phyloP scores from a whole-genome alignment of 805 yeast species.

The Schizosaccharomyces cryophilus region DNA sequence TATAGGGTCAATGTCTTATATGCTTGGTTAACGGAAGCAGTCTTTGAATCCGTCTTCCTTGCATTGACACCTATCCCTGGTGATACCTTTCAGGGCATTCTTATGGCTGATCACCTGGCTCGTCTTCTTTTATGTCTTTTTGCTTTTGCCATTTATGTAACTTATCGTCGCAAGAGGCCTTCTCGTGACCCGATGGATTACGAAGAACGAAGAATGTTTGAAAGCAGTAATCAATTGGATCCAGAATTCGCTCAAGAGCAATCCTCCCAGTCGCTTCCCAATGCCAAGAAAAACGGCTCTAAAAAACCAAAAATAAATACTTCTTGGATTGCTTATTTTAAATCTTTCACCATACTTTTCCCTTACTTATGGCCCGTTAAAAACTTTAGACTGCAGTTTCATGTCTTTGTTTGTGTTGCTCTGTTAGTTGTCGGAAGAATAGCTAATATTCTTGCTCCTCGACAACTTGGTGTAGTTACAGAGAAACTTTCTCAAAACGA shows the following conservation, averaged over 20 bases:
- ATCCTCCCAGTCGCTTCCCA: not conserved
- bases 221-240: not conserved
- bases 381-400: constrained; percentile 5
- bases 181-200: not conserved
- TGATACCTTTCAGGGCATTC: not conserved
- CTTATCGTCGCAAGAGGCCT: not conserved
- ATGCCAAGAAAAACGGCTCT: not conserved
- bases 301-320: not conserved
- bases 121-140: not conserved
- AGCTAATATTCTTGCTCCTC: constrained; percentile 7
- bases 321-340: not conserved
- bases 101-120: not conserved
- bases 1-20: not conserved
- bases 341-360: constrained; percentile 2
- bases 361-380: constrained; percentile 8
- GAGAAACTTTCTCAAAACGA: constrained; percentile 4
- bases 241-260: not conserved
- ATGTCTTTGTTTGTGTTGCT: constrained; percentile 5
- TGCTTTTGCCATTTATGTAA: not conserved
- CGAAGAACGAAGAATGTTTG: not conserved
- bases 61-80: too few relatives aligned
- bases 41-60: not conserved
- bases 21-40: not conserved
- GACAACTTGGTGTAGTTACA: constrained; percentile 7
- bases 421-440: constrained; percentile 5